Evolutionary conservation across 1,284 basidiomycete genomes (phyloP).

Genomic region (Thelephora terrestris): DNA sequence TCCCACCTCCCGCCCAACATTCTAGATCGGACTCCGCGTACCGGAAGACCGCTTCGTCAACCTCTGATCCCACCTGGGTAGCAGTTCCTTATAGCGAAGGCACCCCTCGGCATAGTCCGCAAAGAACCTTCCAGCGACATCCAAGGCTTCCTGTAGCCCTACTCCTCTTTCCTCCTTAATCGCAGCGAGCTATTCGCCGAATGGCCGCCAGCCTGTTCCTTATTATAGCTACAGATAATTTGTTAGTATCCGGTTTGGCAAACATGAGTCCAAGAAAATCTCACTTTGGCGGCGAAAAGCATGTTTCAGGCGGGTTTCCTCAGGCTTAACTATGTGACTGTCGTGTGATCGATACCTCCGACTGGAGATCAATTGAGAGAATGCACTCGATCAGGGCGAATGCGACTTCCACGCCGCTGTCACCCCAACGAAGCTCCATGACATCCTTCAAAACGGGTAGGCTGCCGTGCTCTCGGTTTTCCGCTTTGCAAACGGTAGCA

Average conservation of each 20-base stretch:
- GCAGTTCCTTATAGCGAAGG: conserved; percentile 30
- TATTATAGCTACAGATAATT: conserved; percentile 55
- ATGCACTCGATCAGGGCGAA: conserved; percentile 8
- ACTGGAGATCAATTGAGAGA: conserved; percentile 50
- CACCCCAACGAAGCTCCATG: conserved; percentile 1
- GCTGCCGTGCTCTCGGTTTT: conserved; percentile 43
- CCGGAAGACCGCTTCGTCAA: conserved; percentile 37
- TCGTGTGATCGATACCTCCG: conserved; percentile 47
- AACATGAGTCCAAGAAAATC: conserved; percentile 12
- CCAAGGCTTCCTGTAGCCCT: conserved; percentile 45
- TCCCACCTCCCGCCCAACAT: conserved; percentile 12
- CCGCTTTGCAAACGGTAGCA: conserved; percentile 47
- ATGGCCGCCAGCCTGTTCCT: conserved; percentile 60
- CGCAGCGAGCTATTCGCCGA: conserved; percentile 57
- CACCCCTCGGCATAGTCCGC: conserved; percentile 39
- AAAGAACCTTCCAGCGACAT: conserved; percentile 46
- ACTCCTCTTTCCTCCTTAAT: conserved; percentile 45
- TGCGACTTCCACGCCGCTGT: not conserved
- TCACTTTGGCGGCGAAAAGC: conserved; percentile 60
- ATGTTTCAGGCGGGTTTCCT: conserved; percentile 55
- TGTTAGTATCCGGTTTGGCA: not conserved
- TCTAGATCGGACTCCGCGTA: conserved; percentile 22
- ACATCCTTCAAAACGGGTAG: conserved; percentile 38
- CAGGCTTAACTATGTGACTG: conserved; percentile 38
- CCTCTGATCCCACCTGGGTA: conserved; percentile 39